These are phyloP conservation scores for Dictyostelium intermedium DNA, from an alignment of 78 protist genomes.

Conservation along the genomic window DNA sequence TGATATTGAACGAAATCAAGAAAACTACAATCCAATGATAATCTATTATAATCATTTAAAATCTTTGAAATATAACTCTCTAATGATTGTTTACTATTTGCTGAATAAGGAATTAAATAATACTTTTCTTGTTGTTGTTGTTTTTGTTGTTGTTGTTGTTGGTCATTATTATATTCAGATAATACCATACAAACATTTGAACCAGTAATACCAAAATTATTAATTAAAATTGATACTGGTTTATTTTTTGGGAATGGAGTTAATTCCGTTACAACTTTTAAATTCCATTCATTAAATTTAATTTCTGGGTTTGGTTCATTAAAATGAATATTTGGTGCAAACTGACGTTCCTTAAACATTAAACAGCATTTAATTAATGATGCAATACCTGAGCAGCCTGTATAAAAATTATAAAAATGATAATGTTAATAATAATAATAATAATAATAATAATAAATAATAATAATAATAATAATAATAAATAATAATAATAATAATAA, in stretches of 20 bases:
- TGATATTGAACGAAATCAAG: neutral
- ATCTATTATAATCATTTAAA: neutral
- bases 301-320: too few species aligned
- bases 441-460: neutral
- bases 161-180: neutral
- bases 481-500: too few species aligned
- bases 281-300: conserved; percentile 32
- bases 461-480: too few species aligned
- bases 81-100: neutral
- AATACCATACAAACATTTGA: conserved; percentile 78
- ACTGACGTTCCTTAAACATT: conserved; percentile 50
- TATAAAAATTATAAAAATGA: neutral
- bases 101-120: conserved; percentile 2
- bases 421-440: neutral
- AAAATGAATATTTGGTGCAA: too few species aligned
- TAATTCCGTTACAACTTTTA: conserved; percentile 26
- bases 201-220: conserved; percentile 88
- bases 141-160: neutral
- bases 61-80: neutral
- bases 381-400: conserved; percentile 27
- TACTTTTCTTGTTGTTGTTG: too few species aligned
- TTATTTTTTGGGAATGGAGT: conserved; percentile 3
- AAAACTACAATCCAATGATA: neutral
- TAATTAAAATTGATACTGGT: conserved; percentile 1
- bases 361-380: conserved; percentile 1